A percentile compares a stretch with the other conserved stretches of the same genome.
These are phyloP conservation scores for Bisporella sp. DNA, from an alignment of 2,329 filamentous ascomycete genomes.

Conservation along the genomic window DNA sequence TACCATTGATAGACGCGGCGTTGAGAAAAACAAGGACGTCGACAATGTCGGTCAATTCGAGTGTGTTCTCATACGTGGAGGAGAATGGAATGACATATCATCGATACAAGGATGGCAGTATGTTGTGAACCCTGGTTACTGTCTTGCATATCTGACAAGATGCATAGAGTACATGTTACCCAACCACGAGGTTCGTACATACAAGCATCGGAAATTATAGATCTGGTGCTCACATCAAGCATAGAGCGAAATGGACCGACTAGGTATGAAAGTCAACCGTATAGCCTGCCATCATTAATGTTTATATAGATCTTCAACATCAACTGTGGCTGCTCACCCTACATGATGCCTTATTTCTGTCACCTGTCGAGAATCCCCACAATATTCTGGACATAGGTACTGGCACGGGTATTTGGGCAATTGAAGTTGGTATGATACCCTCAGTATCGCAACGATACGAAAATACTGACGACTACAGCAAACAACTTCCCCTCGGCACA, in stretches of 20 bases:
- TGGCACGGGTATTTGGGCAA: conserved; percentile 10
- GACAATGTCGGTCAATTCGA: not conserved
- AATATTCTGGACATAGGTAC: conserved; percentile 34
- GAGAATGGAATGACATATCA: conserved; percentile 12
- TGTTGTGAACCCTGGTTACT: not conserved
- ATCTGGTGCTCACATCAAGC: not conserved
- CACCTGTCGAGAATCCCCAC: conserved; percentile 23
- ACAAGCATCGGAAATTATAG: not conserved
- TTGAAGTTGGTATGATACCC: not conserved
- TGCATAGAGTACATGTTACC: conserved; percentile 13
- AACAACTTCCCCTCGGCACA: conserved; percentile 18
- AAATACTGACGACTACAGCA: conserved; percentile 1
- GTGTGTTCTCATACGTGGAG: not conserved
- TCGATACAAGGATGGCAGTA: conserved; percentile 12
- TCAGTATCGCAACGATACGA: too few relatives aligned
- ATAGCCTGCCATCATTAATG: too few relatives aligned
- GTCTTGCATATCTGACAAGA: too few relatives aligned
- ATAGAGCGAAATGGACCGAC: conserved; percentile 9
- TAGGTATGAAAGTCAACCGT: conserved; percentile 4
- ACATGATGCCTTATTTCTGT: conserved; percentile 13
- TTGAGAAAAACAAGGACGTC: not conserved
- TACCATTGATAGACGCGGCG: not conserved
- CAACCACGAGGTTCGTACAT: conserved; percentile 11
- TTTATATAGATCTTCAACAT: conserved; percentile 14
- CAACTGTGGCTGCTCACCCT: conserved; percentile 15